Percentiles rank a stretch among this genome's conserved stretches.
Conservation (phyloP, 2,329 filamentous ascomycete genomes). For the Calonectria hawksworthii region DNA sequence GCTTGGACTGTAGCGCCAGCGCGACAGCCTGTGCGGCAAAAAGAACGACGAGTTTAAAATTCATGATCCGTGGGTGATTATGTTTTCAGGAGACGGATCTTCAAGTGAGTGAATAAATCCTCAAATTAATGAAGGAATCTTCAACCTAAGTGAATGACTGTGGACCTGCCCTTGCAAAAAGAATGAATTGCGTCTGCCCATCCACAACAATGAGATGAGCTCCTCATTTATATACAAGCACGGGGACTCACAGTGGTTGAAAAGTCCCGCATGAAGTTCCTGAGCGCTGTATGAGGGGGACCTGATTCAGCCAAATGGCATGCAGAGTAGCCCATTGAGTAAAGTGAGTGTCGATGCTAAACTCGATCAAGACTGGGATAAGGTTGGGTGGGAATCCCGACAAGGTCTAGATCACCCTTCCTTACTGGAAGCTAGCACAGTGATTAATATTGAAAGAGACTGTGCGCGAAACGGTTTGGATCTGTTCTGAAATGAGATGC, state of each 20-base stretch:
- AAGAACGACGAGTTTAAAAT: conserved; percentile 7
- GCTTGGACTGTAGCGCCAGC: conserved; percentile 1
- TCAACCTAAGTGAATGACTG: neutral
- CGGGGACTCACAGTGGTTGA: neutral
- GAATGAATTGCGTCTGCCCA: neutral
- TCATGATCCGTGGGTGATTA: neutral
- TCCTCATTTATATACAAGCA: neutral
- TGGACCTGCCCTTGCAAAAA: neutral
- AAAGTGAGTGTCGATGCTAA: neutral
- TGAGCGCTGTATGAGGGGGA: neutral
- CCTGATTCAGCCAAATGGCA: neutral
- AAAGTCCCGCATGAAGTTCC: neutral
- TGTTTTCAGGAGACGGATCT: neutral
- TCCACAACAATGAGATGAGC: neutral
- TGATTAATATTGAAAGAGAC: neutral
- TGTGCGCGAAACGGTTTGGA: neutral
- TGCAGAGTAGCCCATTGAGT: neutral
- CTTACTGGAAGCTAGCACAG: neutral
- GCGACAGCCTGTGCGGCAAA: conserved; percentile 1
- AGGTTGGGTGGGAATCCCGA: neutral
- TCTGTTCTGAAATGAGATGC: neutral
- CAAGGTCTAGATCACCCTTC: neutral
- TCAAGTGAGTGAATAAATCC: neutral
- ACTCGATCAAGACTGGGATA: neutral
- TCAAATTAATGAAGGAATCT: too few species aligned